Percentiles rank a stretch among this genome's conserved stretches.
These are phyloP conservation scores for Sungouiozyma intestinalis DNA, from an alignment of 805 yeast genomes.

Conservation along the genomic window DNA sequence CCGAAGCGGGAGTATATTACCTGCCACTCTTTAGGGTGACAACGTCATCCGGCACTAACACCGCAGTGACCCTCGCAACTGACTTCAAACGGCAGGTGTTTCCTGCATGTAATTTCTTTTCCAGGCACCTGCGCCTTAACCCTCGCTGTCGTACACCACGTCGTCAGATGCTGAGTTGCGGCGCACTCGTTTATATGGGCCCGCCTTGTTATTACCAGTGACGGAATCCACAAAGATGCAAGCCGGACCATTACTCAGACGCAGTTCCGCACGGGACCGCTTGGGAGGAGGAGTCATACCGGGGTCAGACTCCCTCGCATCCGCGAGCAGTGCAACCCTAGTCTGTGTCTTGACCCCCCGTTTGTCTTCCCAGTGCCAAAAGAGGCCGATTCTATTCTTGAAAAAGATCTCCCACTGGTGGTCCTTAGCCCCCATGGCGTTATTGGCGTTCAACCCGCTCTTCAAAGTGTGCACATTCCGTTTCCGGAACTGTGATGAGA, in stretches of 20 bases:
- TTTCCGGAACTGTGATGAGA: slow-evolving; percentile 5
- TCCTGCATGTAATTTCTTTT: not conserved
- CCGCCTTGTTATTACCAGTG: no score
- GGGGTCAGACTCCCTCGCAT: slow-evolving; percentile 1
- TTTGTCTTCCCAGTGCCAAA: slow-evolving; percentile 21
- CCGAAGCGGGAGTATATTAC: no score
- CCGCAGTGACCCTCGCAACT: no score
- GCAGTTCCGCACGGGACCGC: not conserved
- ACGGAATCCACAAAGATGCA: not conserved
- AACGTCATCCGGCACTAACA: no score
- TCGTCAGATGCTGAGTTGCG: slow-evolving; percentile 3
- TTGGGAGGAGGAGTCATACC: not conserved
- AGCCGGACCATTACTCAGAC: not conserved
- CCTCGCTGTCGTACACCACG: slow-evolving; percentile 14
- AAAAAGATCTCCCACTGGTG: slow-evolving; percentile 24
- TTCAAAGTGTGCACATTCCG: slow-evolving; percentile 22
- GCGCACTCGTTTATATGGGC: not conserved
- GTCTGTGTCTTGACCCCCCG: not conserved
- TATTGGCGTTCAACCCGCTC: slow-evolving; percentile 23
- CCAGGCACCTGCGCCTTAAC: slow-evolving; percentile 1
- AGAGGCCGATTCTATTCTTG: slow-evolving; percentile 18
- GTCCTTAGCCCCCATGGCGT: slow-evolving; percentile 23
- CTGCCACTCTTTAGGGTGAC: no score
- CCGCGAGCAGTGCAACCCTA: slow-evolving; percentile 6
- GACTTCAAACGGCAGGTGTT: no score